A percentile compares a stretch with the other conserved stretches of the same genome.
Conservation (phyloP, 345 rosid genomes). For the Gossypium herbaceum region DNA sequence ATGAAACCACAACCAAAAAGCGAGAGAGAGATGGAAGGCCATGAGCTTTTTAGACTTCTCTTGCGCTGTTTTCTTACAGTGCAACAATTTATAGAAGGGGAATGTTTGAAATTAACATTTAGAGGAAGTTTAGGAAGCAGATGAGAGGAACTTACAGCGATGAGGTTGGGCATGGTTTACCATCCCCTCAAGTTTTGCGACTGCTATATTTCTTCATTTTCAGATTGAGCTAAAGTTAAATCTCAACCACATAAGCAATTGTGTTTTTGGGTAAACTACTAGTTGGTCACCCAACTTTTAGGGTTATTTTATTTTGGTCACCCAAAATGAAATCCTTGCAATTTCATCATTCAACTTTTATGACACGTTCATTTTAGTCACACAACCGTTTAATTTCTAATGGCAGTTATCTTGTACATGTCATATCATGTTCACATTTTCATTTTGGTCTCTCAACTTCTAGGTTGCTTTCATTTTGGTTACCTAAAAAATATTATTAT, state of each 20-base stretch:
- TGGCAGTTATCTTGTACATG: no score
- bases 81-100: background rate
- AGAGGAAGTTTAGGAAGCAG: background rate
- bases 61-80: background rate
- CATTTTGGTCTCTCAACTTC: no score
- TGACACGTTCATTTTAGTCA: no score
- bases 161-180: slow-evolving; percentile 5
- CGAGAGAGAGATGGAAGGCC: slow-evolving; percentile 2
- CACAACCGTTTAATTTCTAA: no score
- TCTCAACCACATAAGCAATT: background rate
- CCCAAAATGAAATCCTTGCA: no score
- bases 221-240: background rate
- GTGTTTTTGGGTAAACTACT: no score
- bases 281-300: no score
- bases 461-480: no score
- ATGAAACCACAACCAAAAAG: slow-evolving; percentile 5
- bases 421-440: no score
- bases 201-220: background rate
- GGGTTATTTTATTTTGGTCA: no score
- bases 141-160: background rate
- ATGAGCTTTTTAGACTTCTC: background rate
- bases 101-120: background rate
- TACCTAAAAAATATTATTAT: no score
- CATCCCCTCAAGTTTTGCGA: background rate
- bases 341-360: no score